Evolutionary conservation across 2,329 filamentous ascomycete species (phyloP), one percentile per base, ranked within the genome.

Genomic region (Trichophyton simii): DNA sequence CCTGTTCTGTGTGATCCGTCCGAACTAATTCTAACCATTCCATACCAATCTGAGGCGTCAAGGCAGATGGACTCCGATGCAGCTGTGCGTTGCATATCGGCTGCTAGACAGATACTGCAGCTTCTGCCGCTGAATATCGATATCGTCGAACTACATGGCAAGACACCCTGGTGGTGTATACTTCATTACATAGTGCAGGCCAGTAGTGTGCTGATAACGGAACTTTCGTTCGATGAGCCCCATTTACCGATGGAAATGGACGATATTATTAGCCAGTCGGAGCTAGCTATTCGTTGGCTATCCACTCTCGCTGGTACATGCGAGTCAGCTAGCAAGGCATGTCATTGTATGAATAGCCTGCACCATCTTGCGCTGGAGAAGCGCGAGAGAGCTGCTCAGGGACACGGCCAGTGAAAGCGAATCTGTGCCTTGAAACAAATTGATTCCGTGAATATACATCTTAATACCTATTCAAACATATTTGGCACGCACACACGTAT

Each of bases 171-270:
- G 74, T 76, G 73, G 73, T 71, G 69, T 15, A 65, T 73, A n/a
- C 65, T 76, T 15, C 74, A 76, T 60, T 68, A 71, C 55, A 66
- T 77, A 11, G 72, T 75, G 67, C 75, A 76, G 65, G 71, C 73
- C 4, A 65, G 71, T 3, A 67, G 70, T 1, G 63, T 76, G 28
- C 65, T 76, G 11, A 66, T 76, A 62, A 67, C 74, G 4, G 74
- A 75, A 61, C 59, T 76, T 4, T 70, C 69, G 8, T 70, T 70
- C 57, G 65, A 69, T 15, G 57, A 64, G 3, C 59, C 59, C 28
- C 71, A 73, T 61, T 60, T 67, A 57, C 63, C 66, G 3, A 48
- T 66, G 1, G 66, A 70, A 28, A 61, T 61, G 1, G 65, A 70
- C 8, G 64, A 68, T 7, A 64, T 72, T 2, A 60, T 72, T 2